These are phyloP conservation scores for Trichophyton benhamiae DNA, from an alignment of 2,329 filamentous ascomycete species.

Conservation along the genomic window DNA sequence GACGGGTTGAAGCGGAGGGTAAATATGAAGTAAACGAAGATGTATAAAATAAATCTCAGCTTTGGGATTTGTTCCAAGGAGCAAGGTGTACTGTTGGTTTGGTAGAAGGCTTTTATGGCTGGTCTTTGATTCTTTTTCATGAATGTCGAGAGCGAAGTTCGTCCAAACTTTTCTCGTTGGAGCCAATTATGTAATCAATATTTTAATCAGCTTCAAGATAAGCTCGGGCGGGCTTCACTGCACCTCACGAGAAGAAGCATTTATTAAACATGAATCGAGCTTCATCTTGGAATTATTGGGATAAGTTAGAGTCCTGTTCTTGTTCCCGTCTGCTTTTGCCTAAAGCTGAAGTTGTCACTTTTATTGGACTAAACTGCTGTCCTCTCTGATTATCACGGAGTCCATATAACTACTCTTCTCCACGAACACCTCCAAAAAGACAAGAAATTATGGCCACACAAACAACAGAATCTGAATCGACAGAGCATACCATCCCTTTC, in stretches of 20 bases:
- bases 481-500: background rate
- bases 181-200: background rate
- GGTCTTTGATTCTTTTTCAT: background rate
- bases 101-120: background rate
- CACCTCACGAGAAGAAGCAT: background rate
- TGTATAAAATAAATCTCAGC: background rate
- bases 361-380: background rate
- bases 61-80: background rate
- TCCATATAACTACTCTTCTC: background rate
- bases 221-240: background rate
- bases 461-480: background rate
- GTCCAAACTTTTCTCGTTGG: background rate
- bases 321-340: too few species aligned
- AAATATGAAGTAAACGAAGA: background rate
- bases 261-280: background rate
- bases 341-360: background rate
- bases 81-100: background rate
- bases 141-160: background rate
- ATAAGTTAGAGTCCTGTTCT: too few species aligned
- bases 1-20: background rate
- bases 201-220: background rate
- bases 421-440: background rate
- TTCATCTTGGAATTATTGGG: background rate
- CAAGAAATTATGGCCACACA: background rate
- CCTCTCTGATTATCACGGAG: background rate